phyloP scores from a whole-genome alignment of 2,329 filamentous ascomycete species.

The Colletotrichum orbiculare region DNA sequence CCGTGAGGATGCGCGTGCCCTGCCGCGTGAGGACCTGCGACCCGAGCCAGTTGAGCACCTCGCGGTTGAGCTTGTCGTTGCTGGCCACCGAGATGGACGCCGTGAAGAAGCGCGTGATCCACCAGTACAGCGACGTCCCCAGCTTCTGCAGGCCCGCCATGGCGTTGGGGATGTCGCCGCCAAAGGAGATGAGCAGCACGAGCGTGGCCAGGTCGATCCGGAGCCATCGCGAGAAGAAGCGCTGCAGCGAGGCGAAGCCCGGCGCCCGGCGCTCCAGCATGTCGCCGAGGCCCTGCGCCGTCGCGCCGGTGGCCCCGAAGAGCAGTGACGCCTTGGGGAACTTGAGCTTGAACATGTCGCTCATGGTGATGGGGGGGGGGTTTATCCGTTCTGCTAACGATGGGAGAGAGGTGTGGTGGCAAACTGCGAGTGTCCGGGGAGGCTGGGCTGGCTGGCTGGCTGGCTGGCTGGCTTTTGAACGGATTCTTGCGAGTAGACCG shows the following conservation, averaged over 20 bases:
- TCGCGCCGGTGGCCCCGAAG: slow-evolving; percentile 9
- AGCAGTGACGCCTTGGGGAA: slow-evolving; percentile 28
- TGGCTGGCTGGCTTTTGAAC: no score
- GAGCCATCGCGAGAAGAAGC: slow-evolving; percentile 49
- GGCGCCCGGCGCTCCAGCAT: slow-evolving; percentile 23
- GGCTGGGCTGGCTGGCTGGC: no score
- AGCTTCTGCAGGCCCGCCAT: slow-evolving; percentile 44
- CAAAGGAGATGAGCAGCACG: slow-evolving; percentile 46
- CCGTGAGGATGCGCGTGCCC: slow-evolving; percentile 48
- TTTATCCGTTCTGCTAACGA: not conserved
- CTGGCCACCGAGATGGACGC: slow-evolving; percentile 50
- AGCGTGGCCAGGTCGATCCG: slow-evolving; percentile 48
- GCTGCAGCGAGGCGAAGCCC: slow-evolving; percentile 42
- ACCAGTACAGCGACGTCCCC: slow-evolving; percentile 48
- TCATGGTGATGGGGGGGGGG: slow-evolving; percentile 8
- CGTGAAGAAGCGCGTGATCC: slow-evolving; percentile 49
- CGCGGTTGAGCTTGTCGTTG: slow-evolving; percentile 50
- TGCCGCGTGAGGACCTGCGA: slow-evolving; percentile 46
- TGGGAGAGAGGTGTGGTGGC: not conserved
- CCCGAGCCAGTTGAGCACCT: slow-evolving; percentile 52
- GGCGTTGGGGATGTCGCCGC: slow-evolving; percentile 47
- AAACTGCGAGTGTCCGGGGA: not conserved
- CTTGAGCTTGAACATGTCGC: slow-evolving; percentile 19
- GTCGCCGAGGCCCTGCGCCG: slow-evolving; percentile 14
- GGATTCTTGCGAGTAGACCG: no score